Conservation (phyloP, 192 early-diverging fungal genomes). For the Linnemannia elongata region DNA sequence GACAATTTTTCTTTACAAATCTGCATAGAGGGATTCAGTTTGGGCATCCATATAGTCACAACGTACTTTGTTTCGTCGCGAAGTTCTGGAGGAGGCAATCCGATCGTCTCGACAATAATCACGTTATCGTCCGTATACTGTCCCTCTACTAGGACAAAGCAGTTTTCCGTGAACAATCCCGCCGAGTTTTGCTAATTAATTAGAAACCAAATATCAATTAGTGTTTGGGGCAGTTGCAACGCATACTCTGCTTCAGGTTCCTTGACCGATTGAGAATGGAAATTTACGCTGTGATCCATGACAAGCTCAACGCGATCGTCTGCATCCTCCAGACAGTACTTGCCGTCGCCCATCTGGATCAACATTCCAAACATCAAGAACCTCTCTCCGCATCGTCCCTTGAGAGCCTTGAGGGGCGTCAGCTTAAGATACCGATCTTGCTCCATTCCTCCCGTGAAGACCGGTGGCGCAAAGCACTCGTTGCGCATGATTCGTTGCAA, state of each 20-base stretch:
- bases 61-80: constrained; percentile 60
- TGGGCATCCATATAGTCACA: no score
- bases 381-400: constrained; percentile 72
- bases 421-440: constrained; percentile 63
- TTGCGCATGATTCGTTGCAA: constrained; percentile 86
- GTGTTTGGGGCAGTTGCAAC: no score
- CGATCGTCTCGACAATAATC: constrained; percentile 79
- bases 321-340: constrained; percentile 87
- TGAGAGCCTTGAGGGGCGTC: constrained; percentile 85
- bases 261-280: background rate
- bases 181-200: constrained; percentile 59
- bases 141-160: constrained; percentile 91
- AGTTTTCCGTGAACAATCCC: constrained; percentile 88
- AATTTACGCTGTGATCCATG: constrained; percentile 65
- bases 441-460: constrained; percentile 63
- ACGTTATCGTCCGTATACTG: constrained; percentile 77
- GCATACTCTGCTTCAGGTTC: background rate
- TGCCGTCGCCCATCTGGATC: constrained; percentile 83
- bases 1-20: background rate
- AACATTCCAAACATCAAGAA: constrained; percentile 93
- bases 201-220: background rate
- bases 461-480: constrained; percentile 79
- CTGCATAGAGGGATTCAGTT: background rate
- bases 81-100: constrained; percentile 82
- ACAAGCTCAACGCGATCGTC: constrained; percentile 84